A percentile compares a stretch with the other conserved stretches of the same genome.
phyloP scores from a whole-genome alignment of 371 early-diverging fungal species.

The Neoconidiobolus thromboides region DNA sequence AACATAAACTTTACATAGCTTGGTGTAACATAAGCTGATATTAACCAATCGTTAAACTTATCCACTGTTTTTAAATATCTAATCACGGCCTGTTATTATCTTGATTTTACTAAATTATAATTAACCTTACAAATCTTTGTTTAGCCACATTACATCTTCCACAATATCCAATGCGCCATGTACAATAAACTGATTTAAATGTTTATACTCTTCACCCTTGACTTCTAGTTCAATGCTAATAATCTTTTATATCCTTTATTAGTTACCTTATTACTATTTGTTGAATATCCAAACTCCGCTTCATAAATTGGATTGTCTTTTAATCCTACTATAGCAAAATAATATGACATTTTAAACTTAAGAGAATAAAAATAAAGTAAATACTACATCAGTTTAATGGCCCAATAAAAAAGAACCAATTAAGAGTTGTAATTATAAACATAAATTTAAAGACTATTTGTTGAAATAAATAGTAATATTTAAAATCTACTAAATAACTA shows the following conservation, averaged over 20 bases:
- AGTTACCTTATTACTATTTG: background rate
- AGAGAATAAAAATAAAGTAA: no score
- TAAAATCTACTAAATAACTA: no score
- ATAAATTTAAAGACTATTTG: no score
- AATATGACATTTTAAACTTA: constrained; percentile 24
- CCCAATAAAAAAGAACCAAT: no score
- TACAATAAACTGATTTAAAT: constrained; percentile 86
- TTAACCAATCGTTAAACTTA: constrained; percentile 79
- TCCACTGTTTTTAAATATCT: constrained; percentile 89
- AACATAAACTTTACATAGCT: constrained; percentile 76
- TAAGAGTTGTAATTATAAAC: no score
- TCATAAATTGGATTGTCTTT: constrained; percentile 88
- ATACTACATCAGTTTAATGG: no score
- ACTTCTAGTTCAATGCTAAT: background rate
- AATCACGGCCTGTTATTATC: background rate
- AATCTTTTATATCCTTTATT: background rate
- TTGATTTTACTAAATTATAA: background rate
- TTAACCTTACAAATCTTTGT: constrained; percentile 43
- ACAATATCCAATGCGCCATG: constrained; percentile 90
- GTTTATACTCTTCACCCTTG: constrained; percentile 62
- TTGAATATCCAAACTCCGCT: constrained; percentile 44
- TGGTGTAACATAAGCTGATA: constrained; percentile 82
- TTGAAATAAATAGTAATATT: no score
- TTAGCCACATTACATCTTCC: constrained; percentile 77
- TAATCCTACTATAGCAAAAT: constrained; percentile 85